Percentiles rank a stretch among this genome's conserved stretches.
phyloP scores from a whole-genome alignment of 768 basidiomycete species.

The Suillus alpinus region DNA sequence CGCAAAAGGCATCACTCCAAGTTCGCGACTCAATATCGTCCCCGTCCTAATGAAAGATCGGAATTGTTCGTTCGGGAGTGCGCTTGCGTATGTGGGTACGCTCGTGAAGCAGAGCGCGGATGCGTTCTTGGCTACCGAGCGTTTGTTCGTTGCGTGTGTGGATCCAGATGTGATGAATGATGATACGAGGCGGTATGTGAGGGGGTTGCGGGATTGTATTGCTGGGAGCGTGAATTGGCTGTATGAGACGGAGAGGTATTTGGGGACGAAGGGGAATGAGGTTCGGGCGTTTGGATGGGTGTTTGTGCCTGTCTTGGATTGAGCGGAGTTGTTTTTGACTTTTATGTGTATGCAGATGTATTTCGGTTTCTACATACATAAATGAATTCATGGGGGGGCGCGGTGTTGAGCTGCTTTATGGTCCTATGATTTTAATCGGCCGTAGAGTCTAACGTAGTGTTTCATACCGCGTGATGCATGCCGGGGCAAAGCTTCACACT shows the following conservation, averaged over 20 bases:
- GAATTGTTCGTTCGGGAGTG: constrained; percentile 47
- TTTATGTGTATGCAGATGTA: background rate
- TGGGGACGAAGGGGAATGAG: constrained; percentile 55
- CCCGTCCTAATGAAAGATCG: constrained; percentile 45
- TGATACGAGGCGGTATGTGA: constrained; percentile 39
- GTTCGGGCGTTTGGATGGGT: constrained; percentile 63
- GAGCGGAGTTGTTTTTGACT: background rate
- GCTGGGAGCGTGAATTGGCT: constrained; percentile 57
- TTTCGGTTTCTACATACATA: background rate
- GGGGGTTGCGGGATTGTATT: constrained; percentile 52
- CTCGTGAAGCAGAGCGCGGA: constrained; percentile 28
- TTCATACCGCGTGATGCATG: too few species aligned
- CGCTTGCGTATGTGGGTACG: constrained; percentile 24
- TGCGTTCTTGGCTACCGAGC: constrained; percentile 25
- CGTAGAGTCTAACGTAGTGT: too few species aligned
- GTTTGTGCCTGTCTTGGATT: constrained; percentile 35
- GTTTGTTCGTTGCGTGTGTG: constrained; percentile 15
- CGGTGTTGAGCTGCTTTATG: background rate
- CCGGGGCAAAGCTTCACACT: too few species aligned
- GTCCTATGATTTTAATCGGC: too few species aligned
- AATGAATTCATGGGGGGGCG: background rate
- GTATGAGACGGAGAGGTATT: constrained; percentile 61
- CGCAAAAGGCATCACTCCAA: constrained; percentile 40
- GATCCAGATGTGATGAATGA: constrained; percentile 11
- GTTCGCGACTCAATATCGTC: constrained; percentile 44